These are phyloP conservation scores for Pterocarpus macrocarpus DNA, from an alignment of 306 rosid genomes.

Conservation along the genomic window DNA sequence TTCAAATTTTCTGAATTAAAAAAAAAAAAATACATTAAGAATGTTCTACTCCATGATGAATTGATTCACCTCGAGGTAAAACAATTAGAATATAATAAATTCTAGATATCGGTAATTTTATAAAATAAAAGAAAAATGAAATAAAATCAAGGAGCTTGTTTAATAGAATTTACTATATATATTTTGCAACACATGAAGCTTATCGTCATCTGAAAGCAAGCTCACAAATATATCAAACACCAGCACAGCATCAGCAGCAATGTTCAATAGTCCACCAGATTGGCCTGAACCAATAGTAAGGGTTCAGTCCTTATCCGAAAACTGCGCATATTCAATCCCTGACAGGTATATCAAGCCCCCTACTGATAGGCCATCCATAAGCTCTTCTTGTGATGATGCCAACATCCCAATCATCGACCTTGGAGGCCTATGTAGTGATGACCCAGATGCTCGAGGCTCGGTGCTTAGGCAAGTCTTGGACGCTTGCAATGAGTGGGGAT, in stretches of 20 bases:
- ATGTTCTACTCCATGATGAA: no score
- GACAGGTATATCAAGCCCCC: slow-evolving; percentile 76
- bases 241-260: background rate
- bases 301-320: slow-evolving; percentile 82
- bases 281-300: slow-evolving; percentile 96
- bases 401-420: slow-evolving; percentile 86
- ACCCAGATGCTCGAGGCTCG: background rate
- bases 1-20: no score
- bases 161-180: background rate
- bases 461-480: slow-evolving; percentile 55
- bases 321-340: slow-evolving; percentile 59
- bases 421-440: slow-evolving; percentile 36
- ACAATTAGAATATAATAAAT: no score
- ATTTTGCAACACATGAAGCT: slow-evolving; percentile 5
- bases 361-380: slow-evolving; percentile 52
- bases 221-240: background rate
- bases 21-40: no score
- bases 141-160: background rate
- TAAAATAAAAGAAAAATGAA: background rate
- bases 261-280: slow-evolving; percentile 58
- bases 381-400: background rate
- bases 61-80: no score
- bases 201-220: slow-evolving; percentile 5
- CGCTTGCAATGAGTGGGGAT: slow-evolving; percentile 82
- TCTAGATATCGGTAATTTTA: no score